Conservation (phyloP, 1,284 basidiomycete species). For the Moesziomyces sp. region DNA sequence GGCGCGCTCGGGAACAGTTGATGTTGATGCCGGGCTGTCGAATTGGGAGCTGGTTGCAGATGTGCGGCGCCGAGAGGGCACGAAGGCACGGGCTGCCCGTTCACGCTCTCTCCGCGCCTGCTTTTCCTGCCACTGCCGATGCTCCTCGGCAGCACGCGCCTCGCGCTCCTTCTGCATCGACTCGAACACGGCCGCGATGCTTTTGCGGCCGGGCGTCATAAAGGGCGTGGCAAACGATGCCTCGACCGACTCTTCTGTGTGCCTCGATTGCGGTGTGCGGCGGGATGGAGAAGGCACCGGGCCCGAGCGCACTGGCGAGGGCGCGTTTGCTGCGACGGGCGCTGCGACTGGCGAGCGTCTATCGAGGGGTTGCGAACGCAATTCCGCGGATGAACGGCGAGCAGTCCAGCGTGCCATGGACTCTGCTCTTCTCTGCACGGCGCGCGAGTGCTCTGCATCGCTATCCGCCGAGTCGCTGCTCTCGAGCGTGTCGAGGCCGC, state of each 20-base stretch:
- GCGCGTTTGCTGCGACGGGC: background rate
- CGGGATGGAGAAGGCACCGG: conserved; percentile 6
- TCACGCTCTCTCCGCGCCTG: conserved; percentile 37
- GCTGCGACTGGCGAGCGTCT: background rate
- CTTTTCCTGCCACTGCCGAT: conserved; percentile 40
- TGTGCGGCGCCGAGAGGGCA: conserved; percentile 10
- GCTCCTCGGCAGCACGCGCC: conserved; percentile 28
- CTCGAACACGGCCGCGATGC: conserved; percentile 49
- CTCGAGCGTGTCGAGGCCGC: conserved; percentile 24
- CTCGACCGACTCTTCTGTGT: background rate
- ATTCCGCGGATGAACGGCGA: conserved; percentile 12
- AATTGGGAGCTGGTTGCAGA: conserved; percentile 15
- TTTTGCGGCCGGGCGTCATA: conserved; percentile 31
- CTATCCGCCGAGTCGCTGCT: conserved; percentile 28
- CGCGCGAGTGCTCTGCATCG: conserved; percentile 19
- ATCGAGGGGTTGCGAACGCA: background rate
- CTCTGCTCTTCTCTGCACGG: conserved; percentile 26
- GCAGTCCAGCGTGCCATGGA: conserved; percentile 42
- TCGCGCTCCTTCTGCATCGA: conserved; percentile 48
- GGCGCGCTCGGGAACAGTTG: background rate
- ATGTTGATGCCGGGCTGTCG: conserved; percentile 16
- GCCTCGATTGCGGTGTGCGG: conserved; percentile 9
- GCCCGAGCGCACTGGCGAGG: conserved; percentile 5
- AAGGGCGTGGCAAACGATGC: conserved; percentile 1
- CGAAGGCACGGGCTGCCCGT: conserved; percentile 39